A percentile compares a stretch with the other conserved stretches of the same genome.
Evolutionary conservation across 495 filamentous ascomycete species (phyloP).

Genomic region (Ramalina peruviana): DNA sequence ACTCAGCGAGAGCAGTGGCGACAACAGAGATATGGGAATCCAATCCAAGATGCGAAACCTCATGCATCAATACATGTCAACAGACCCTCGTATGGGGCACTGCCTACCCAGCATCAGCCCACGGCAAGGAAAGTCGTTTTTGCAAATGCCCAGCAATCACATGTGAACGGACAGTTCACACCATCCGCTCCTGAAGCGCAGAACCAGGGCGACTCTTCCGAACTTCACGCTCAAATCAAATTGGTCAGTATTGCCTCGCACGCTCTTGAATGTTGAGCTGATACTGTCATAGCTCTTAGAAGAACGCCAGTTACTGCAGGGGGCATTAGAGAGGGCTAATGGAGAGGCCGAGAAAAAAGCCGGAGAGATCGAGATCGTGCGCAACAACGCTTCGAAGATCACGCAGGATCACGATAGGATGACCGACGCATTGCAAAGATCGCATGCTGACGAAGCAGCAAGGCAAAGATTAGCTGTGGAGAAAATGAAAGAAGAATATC

Average conservation of each 20-base stretch:
- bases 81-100: not conserved
- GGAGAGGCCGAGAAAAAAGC: conserved; percentile 36
- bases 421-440: conserved; percentile 35
- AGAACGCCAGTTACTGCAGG: conserved; percentile 35
- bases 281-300: conserved; percentile 31
- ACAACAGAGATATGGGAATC: conserved; percentile 18
- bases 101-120: not conserved
- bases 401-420: conserved; percentile 42
- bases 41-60: not conserved
- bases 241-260: conserved; percentile 14
- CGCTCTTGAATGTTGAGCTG: not conserved
- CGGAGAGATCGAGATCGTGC: conserved; percentile 56
- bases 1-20: conserved; percentile 22
- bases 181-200: not conserved
- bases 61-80: not conserved
- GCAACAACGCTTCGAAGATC: conserved; percentile 44
- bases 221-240: conserved; percentile 20
- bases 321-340: conserved; percentile 35
- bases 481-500: conserved; percentile 37
- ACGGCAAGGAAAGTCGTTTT: not conserved
- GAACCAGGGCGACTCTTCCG: not conserved
- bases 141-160: too few relatives aligned
- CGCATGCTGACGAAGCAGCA: conserved; percentile 39
- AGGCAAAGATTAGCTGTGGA: conserved; percentile 45
- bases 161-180: too few relatives aligned